Evolutionary conservation across 169 alveolate species (phyloP), one percentile per base, ranked within the genome.

Genomic region (Plasmodium billcollinsi): DNA sequence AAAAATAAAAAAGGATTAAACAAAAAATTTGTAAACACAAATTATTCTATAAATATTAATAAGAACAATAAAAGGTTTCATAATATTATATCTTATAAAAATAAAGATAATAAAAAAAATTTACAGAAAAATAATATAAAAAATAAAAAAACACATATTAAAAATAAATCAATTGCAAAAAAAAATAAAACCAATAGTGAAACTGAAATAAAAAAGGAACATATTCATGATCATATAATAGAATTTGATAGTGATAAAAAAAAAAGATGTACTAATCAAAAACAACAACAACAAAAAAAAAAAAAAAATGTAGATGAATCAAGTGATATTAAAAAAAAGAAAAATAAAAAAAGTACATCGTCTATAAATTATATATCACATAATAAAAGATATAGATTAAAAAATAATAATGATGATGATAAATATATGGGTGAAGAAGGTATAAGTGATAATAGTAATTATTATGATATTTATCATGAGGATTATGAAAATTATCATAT

Each of bases 41-140:
- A 76, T 11, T 76, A 76, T 33, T 76, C 89, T 1, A 69, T 76
- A 18, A 76, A 76, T 50, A 76, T 49, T 24, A 76, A 76, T 56
- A 76, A 65, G 45, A 45, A 76, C 26, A 73, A 29, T 20, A 76
- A 76, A 74, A n/a, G 24, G 75, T 11, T 76, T 2, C 71, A 76
- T 26, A 66, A 61, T 15, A 29, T 56, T 47, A 47, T 7, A 4
- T 33, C 63, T 8, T 15, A 54, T 54, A 15, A 54, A 54, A 54
- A 54, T 54, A 54, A 54, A 15, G 21, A 58, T 43, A 56, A 59
- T 33, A 33, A 33, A 33, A 33, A 33, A 5, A 33, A 33, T 33
- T 2, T 33, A 56, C 63, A 71, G 21, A 50, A 49, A 58, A 50
- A 56, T 65, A 29, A 21, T 1, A 6, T 18, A 11, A 76, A 66